Percentiles rank a stretch among this genome's conserved stretches.
Conservation (phyloP, 768 basidiomycete genomes). For the Termitomyces sp. region DNA sequence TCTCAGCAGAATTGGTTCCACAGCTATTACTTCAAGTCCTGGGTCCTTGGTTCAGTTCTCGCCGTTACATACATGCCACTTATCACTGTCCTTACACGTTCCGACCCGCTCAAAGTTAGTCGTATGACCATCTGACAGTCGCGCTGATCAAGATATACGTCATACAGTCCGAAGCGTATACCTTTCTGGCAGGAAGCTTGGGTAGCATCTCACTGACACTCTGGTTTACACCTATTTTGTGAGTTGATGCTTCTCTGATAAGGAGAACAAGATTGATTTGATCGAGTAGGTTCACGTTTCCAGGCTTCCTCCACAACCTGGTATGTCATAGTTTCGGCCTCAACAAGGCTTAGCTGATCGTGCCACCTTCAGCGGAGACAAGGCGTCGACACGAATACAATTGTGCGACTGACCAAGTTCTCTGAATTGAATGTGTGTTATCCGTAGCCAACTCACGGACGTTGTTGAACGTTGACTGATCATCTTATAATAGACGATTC, state of each 20-base stretch:
- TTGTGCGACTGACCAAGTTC: slow-evolving; percentile 73
- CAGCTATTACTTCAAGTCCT: slow-evolving; percentile 67
- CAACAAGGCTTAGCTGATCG: background rate
- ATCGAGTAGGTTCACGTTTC: slow-evolving; percentile 63
- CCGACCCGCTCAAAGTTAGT: slow-evolving; percentile 53
- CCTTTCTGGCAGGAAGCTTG: slow-evolving; percentile 63
- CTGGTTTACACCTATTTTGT: slow-evolving; percentile 71
- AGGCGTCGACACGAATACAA: slow-evolving; percentile 57
- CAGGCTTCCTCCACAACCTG: slow-evolving; percentile 52
- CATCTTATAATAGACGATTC: slow-evolving; percentile 44
- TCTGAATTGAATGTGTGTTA: slow-evolving; percentile 73
- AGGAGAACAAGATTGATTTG: slow-evolving; percentile 22
- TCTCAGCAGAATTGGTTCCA: slow-evolving; percentile 72
- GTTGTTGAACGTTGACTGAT: background rate
- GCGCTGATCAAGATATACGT: slow-evolving; percentile 3
- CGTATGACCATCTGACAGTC: background rate
- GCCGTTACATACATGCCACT: slow-evolving; percentile 66
- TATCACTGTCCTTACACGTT: slow-evolving; percentile 57
- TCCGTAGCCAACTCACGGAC: background rate
- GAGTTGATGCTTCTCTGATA: slow-evolving; percentile 15
- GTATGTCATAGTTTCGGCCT: slow-evolving; percentile 30
- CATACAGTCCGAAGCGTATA: slow-evolving; percentile 60
- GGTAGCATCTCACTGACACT: slow-evolving; percentile 67
- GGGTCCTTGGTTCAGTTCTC: slow-evolving; percentile 58
- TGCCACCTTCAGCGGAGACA: slow-evolving; percentile 39